Evolutionary conservation across 257 asterid species (phyloP), one percentile per base, ranked within the genome.

Genomic region (Solanum arcanum): DNA sequence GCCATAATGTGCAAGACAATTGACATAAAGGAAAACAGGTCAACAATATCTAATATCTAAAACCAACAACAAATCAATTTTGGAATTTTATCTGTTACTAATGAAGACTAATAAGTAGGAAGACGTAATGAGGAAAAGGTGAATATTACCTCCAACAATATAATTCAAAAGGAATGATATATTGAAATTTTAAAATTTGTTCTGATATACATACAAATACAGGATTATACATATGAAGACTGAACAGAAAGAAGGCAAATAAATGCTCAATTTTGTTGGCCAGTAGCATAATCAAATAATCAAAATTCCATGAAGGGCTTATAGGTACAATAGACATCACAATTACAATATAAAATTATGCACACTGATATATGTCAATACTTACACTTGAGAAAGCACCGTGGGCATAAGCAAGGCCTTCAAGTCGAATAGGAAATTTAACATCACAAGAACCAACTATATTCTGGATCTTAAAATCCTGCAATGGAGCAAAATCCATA

Each of bases 381-480:
- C 95, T 92, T 89, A 94, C 98, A 83, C 96, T 93, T 88, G 98
- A 94, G 89, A 94, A 94, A 78, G 95, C 95, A 91, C 96, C 94
- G 44, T 94, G 98, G 74, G 98, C 91, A 91, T 92, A 93, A 21
- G 98, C 98, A 86, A 94, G 94, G 76, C 96, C 96, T 90, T 94
- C 95, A 86, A 94, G 98, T 86, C 95, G 92, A 86, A 93, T 92
- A 42, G 98, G 96, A 85, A 94, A 93, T 87, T 92, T 93, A 42
- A 93, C 98, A 91, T 94, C 96, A 87, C 95, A 94, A 14, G 98
- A 94, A 84, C 95, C 96, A 41, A 94, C 98, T 87, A 94, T 94
- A 84, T 94, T 94, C 90, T 93, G 98, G 91, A 93, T 94, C 94
- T 94, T 94, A 92, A 93, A 93, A 89, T 94, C 98, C 95, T 93